phyloP scores from a whole-genome alignment of 495 filamentous ascomycete genomes.

The Penicillium maclennaniae region DNA sequence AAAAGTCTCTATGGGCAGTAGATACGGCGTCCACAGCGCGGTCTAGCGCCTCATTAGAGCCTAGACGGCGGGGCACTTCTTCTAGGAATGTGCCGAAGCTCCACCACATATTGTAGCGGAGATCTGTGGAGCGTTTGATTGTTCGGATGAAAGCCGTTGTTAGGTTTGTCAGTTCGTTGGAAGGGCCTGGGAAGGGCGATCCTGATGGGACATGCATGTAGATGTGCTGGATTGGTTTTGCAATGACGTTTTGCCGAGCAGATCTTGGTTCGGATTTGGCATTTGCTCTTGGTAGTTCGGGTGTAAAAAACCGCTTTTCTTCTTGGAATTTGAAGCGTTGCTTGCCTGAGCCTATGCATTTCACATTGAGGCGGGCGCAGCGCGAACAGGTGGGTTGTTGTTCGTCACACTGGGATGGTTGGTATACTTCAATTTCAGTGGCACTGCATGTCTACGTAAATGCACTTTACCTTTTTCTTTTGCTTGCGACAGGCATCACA shows the following conservation, averaged over 20 bases:
- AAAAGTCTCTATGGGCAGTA: slow-evolving; percentile 30
- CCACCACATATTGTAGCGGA: slow-evolving; percentile 43
- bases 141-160: slow-evolving; percentile 23
- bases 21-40: slow-evolving; percentile 34
- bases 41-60: slow-evolving; percentile 42
- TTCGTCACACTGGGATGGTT: slow-evolving; percentile 37
- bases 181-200: slow-evolving; percentile 8
- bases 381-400: slow-evolving; percentile 40
- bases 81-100: slow-evolving; percentile 37
- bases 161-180: slow-evolving; percentile 22
- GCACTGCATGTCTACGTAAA: background rate
- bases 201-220: background rate
- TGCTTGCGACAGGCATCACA: slow-evolving; percentile 50
- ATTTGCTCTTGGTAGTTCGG: background rate
- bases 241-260: no score
- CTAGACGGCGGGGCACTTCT: slow-evolving; percentile 37
- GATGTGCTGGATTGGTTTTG: background rate
- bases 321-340: slow-evolving; percentile 48
- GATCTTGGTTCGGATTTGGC: background rate
- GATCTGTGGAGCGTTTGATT: slow-evolving; percentile 31
- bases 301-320: slow-evolving; percentile 17
- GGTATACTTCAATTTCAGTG: background rate
- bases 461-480: slow-evolving; percentile 48
- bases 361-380: slow-evolving; percentile 42
- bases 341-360: slow-evolving; percentile 45